These are phyloP conservation scores for Telfairia occidentalis DNA, from an alignment of 331 rosid species.

Conservation along the genomic window DNA sequence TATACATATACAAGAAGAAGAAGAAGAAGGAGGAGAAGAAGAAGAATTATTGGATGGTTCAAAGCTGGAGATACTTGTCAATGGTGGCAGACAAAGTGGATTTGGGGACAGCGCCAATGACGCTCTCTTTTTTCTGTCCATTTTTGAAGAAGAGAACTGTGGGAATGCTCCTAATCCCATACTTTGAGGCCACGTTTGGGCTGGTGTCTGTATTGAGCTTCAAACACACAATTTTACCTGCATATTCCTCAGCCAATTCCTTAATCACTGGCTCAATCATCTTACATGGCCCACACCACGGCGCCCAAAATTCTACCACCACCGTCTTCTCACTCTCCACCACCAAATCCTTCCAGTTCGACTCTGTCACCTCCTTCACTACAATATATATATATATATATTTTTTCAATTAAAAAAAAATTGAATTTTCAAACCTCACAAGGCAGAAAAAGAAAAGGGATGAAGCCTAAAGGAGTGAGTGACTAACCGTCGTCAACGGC, in stretches of 20 bases:
- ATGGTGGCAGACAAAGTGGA: slow-evolving; percentile 59
- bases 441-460: not conserved
- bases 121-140: slow-evolving; percentile 69
- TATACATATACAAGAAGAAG: not conserved
- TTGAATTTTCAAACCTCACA: not conserved
- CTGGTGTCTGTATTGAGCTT: slow-evolving; percentile 67
- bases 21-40: not conserved
- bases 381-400: too few species aligned
- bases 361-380: slow-evolving; percentile 64
- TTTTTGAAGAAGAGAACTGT: slow-evolving; percentile 72
- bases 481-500: slow-evolving; percentile 54
- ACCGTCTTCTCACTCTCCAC: slow-evolving; percentile 56
- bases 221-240: slow-evolving; percentile 53
- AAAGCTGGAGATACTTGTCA: slow-evolving; percentile 50
- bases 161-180: slow-evolving; percentile 91
- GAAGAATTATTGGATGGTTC: not conserved
- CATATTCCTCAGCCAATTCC: slow-evolving; percentile 70
- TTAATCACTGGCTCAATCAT: slow-evolving; percentile 77
- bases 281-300: slow-evolving; percentile 97
- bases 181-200: slow-evolving; percentile 58
- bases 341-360: slow-evolving; percentile 68
- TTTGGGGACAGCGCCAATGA: slow-evolving; percentile 86
- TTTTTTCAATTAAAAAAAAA: not conserved
- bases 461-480: too few species aligned
- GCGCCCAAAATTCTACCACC: slow-evolving; percentile 95